Evolutionary conservation across 306 rosid genomes (phyloP).

Genomic region (Cicer chorassanicum): DNA sequence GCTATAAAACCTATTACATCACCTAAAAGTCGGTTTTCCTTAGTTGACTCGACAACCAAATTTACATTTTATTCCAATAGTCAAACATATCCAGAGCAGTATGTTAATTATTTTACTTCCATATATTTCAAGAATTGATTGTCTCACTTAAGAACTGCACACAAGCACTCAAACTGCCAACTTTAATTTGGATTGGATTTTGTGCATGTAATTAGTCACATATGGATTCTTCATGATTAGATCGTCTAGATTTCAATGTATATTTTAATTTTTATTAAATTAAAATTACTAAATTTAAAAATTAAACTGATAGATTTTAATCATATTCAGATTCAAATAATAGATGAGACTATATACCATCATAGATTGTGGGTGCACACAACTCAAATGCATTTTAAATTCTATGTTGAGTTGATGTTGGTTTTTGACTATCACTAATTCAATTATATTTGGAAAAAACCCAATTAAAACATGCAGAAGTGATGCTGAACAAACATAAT

Average conservation of each 20-base stretch:
- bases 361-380: no score
- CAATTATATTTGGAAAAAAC: not conserved
- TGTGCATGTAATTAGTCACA: no score
- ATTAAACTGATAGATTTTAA: no score
- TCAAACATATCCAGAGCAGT: not conserved
- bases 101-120: conserved; percentile 32
- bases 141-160: not conserved
- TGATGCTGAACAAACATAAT: not conserved
- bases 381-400: no score
- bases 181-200: no score
- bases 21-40: conserved; percentile 34
- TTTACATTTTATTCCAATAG: not conserved
- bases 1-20: not conserved
- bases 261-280: no score
- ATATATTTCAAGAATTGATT: not conserved
- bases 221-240: no score
- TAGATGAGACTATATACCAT: no score
- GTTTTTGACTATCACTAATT: conserved; percentile 18
- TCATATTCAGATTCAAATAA: no score
- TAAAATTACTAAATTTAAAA: no score
- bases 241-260: no score
- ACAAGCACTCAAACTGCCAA: not conserved
- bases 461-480: not conserved
- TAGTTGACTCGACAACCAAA: conserved; percentile 3
- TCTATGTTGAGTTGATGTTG: conserved; percentile 4